Percentiles rank a stretch among this genome's conserved stretches.
Conservation (phyloP, 202 grass and related monocot species). For the Dendrocalamus latiflorus region DNA sequence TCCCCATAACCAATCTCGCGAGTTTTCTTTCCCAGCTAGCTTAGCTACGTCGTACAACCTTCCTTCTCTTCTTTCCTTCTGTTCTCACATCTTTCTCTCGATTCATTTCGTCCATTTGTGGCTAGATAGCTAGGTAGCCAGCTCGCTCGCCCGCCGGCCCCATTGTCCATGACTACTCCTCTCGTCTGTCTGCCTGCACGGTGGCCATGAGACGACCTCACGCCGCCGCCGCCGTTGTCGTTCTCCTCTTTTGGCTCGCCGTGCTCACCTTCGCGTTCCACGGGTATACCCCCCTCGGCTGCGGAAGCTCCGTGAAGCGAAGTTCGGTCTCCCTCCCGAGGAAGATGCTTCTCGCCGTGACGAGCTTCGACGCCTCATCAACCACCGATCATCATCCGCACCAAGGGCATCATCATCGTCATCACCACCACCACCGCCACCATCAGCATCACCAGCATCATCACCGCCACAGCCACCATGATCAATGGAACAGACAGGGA, state of each 20-base stretch:
- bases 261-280: slow-evolving; percentile 57
- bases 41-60: no score
- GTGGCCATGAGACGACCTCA: slow-evolving; percentile 60
- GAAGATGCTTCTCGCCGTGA: slow-evolving; percentile 47
- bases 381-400: not conserved
- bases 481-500: slow-evolving; percentile 40
- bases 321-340: slow-evolving; percentile 6
- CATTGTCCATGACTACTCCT: slow-evolving; percentile 11
- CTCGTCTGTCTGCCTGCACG: slow-evolving; percentile 21
- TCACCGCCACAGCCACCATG: not conserved
- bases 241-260: slow-evolving; percentile 50
- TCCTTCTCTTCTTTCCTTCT: not conserved
- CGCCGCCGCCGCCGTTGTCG: not conserved
- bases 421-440: not conserved
- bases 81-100: not conserved
- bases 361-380: not conserved
- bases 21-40: slow-evolving; percentile 6
- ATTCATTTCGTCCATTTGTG: not conserved
- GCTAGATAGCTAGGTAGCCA: no score
- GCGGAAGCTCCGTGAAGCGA: not conserved
- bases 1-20: slow-evolving; percentile 1
- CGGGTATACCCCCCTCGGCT: not conserved
- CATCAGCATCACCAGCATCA: not conserved
- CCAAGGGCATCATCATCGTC: no score
- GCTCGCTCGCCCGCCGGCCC: not conserved